Evolutionary conservation across 1,139 yeast species (phyloP).

Genomic region (Pichia sp.): DNA sequence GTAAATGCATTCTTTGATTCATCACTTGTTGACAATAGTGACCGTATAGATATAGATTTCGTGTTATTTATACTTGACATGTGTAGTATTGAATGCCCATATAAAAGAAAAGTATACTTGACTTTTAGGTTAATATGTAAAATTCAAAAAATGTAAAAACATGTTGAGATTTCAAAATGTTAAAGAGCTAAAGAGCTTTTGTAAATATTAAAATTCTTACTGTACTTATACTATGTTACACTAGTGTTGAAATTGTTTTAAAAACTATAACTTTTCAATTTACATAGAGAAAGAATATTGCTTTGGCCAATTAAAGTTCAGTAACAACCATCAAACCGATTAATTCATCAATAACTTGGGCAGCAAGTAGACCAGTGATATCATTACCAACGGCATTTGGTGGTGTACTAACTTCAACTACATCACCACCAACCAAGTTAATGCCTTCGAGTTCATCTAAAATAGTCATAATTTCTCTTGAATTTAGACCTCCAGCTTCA

Average conservation of each 20-base stretch:
- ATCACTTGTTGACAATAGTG: background rate
- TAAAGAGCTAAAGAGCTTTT: too few species aligned
- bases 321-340: slow-evolving; percentile 39
- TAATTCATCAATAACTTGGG: slow-evolving; percentile 45
- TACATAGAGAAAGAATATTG: too few species aligned
- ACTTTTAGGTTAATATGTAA: background rate
- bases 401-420: slow-evolving; percentile 55
- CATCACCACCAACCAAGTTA: slow-evolving; percentile 47
- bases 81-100: background rate
- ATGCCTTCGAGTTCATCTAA: slow-evolving; percentile 45
- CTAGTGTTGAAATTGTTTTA: too few species aligned
- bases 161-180: background rate
- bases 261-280: too few species aligned
- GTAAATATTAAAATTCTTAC: too few species aligned
- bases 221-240: too few species aligned
- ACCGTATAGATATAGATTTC: slow-evolving; percentile 1
- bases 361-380: slow-evolving; percentile 48
- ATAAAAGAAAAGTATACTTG: background rate
- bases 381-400: slow-evolving; percentile 41
- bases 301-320: slow-evolving; percentile 7
- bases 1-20: background rate
- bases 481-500: slow-evolving; percentile 49
- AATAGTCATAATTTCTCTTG: slow-evolving; percentile 43
- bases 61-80: background rate
- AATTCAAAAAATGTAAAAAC: background rate